Base-by-base conservation (phyloP, 2,329 filamentous ascomycete species). In the Trichoderma citrinoviride region DNA sequence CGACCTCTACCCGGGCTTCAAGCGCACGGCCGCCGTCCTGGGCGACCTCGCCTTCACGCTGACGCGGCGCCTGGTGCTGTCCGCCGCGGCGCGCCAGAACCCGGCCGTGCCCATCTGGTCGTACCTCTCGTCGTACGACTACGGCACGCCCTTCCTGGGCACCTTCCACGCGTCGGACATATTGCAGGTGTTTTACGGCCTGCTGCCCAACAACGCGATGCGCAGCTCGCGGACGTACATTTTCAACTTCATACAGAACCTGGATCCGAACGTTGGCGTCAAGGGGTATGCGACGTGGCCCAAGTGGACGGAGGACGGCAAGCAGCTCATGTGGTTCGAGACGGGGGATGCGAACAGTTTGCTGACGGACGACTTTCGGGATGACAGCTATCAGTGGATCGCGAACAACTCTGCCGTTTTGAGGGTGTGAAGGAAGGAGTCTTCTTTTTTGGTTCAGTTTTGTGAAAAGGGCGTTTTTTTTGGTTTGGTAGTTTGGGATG, bases 1-100 rank as follows among this genome's bases (percentile, higher is more conserved):
- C 77, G 87, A 89, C 71, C 80, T 87, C 71, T 93, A 91, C 72
- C 90, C 91, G 0, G 85, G 91, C 68, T 93, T 87, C 81, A 94
- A 93, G 76, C 88, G 90, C 15, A 79, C 92, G 0, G 87, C 90
- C 2, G 90, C 91, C 41, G 85, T 94, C 29, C 79, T 93, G 0
- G 91, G 91, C 15, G 91, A 95, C 72, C 71, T 92, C 0, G 85
- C 85, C 1, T 94, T 95, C 76, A 93, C 88, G 0, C 80, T 95
- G 0, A 85, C 86, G 0, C 86, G 91, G 1, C 86, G 91, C 17
- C 66, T 82, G 5, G 88, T 91, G 74, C 83, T 95, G 23, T 72
- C 81, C 14, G 65, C 71, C 0, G 75, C 85, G 1, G 71, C 74
- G 0, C 61, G 76, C 1, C 76, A 79, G 14, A 82, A 86, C 67